Base-by-base conservation (phyloP, 2,329 filamentous ascomycete species). In the Microdochium bolleyi region DNA sequence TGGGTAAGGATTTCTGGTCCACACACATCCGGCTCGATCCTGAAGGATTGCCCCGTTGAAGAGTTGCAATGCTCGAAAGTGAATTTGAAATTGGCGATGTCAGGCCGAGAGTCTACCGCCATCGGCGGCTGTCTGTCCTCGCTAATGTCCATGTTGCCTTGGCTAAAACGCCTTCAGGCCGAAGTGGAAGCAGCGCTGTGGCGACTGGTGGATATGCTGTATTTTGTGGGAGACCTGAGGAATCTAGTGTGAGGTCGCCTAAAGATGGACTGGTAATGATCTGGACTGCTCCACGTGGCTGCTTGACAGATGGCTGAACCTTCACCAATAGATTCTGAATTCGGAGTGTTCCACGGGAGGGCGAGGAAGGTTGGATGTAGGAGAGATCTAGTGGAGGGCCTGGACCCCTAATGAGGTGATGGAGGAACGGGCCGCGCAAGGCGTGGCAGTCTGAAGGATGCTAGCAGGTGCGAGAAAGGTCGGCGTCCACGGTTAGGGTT, bases 71-170 rank as follows among this genome's bases (percentile, higher is more conserved):
- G 51, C 21, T 60, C 57, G 38, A 59, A 60, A 16, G 57, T 59
- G 27, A 59, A 59, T 13, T 56, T 57, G 34, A 56, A 60, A 41
- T 55, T 58, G 52, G 54, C 56, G 10, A 58, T 51, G 44, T 56
- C 53, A 49, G 52, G 50, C 27, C 52, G 54, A n/a, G 54, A 51
- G 21, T 32, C 52, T 24, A 25, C 11, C 49, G 34, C 30, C 19
- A 14, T 51, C 32, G 48, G 9, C 21, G 37, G 19, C 34, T 21
- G n/a, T 7, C 41, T 11, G 10, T 46, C 41, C 2, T 46, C 41
- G 41, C 41, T 13, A 11, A 19, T 46, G 19, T 22, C 41, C 41
- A 46, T 46, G 14, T 13, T 19, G 7, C 22, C 7, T 7, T 16
- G n/a, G 16, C 13, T 19, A 22, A 19, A 8, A 5, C 13, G 16